Evolutionary conservation across 352 stramenopile genomes (phyloP).

Genomic region (Globisporangium canariense): DNA sequence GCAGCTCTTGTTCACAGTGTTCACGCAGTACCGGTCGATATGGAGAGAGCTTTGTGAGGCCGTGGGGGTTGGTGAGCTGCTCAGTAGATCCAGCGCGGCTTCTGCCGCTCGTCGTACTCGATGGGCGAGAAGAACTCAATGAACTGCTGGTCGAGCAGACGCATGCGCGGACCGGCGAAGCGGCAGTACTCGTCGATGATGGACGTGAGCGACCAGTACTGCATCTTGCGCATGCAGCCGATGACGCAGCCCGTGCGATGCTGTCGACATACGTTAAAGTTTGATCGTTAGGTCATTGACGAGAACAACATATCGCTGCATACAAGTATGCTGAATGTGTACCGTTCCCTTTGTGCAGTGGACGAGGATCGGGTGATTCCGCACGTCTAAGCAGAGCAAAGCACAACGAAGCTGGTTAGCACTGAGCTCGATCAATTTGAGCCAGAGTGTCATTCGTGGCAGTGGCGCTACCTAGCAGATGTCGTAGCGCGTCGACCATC

Average conservation of each 20-base stretch:
- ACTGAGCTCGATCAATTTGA: not conserved
- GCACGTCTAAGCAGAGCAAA: conserved; percentile 40
- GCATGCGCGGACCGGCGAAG: conserved; percentile 81
- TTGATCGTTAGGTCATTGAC: no score
- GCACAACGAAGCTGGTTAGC: not conserved
- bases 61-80: not conserved
- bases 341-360: conserved; percentile 89
- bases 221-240: conserved; percentile 85
- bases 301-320: no score
- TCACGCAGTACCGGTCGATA: no score
- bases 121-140: conserved; percentile 89
- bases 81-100: conserved; percentile 68
- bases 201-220: conserved; percentile 83
- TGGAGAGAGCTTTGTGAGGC: no score
- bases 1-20: no score
- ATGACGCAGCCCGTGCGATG: conserved; percentile 84
- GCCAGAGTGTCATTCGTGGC: not conserved
- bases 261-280: conserved; percentile 20
- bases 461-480: conserved; percentile 56
- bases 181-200: conserved; percentile 89
- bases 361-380: conserved; percentile 86
- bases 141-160: conserved; percentile 85
- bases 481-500: conserved; percentile 72
- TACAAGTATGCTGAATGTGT: conserved; percentile 7
- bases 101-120: conserved; percentile 78